Percentiles rank a stretch among this genome's conserved stretches.
Conservation (phyloP, 177 flowering plant species). For the Telopea speciosissima region DNA sequence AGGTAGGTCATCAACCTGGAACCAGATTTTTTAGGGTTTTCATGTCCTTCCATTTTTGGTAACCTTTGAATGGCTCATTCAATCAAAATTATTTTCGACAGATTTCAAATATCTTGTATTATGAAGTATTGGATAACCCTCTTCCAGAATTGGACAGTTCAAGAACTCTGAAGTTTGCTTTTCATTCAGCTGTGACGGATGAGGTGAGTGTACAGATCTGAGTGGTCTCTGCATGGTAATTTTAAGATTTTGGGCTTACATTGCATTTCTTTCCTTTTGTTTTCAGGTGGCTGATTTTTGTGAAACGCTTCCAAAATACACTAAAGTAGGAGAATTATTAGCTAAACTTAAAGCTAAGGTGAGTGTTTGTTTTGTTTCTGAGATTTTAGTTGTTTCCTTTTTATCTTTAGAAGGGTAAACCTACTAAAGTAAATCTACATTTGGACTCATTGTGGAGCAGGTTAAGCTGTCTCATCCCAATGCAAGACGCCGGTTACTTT, state of each 20-base stretch:
- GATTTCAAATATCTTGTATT: conserved; percentile 70
- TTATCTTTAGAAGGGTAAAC: background rate
- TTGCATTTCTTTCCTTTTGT: background rate
- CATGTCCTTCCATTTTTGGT: background rate
- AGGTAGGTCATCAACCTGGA: conserved; percentile 34
- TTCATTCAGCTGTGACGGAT: conserved; percentile 53
- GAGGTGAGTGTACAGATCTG: conserved; percentile 42
- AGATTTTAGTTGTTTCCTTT: too few species aligned
- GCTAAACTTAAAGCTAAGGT: conserved; percentile 73
- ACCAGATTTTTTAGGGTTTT: conserved; percentile 1
- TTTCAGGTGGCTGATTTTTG: too few species aligned
- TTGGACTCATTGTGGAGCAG: conserved; percentile 25
- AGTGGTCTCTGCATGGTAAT: too few species aligned
- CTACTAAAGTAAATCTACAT: too few species aligned
- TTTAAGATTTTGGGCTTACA: too few species aligned
- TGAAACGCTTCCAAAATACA: conserved; percentile 70
- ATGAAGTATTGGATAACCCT: conserved; percentile 78
- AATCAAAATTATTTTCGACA: conserved; percentile 16
- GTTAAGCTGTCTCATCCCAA: conserved; percentile 71
- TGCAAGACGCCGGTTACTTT: conserved; percentile 71
- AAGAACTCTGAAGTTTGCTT: conserved; percentile 67
- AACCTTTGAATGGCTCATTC: too few species aligned
- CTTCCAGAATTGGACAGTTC: conserved; percentile 66
- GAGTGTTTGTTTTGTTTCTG: background rate
- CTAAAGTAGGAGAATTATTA: conserved; percentile 64